phyloP scores from a whole-genome alignment of 345 rosid genomes.

The Lumnitzera littorea region DNA sequence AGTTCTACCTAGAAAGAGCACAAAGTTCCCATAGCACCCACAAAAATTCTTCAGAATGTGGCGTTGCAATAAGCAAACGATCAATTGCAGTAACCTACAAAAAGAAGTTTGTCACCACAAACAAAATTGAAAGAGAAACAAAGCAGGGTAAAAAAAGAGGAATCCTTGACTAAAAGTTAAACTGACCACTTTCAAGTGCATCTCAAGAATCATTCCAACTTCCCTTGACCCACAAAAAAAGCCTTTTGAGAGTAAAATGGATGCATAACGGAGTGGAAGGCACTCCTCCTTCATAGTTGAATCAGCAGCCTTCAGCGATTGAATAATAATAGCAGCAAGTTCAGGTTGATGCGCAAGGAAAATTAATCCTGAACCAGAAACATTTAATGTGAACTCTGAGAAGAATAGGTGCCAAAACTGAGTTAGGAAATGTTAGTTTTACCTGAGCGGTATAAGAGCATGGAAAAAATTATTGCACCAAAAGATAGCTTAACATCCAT shows the following conservation, averaged over 20 bases:
- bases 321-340: constrained; percentile 60
- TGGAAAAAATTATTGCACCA: constrained; percentile 73
- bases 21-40: constrained; percentile 98
- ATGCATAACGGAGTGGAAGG: constrained; percentile 86
- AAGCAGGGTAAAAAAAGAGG: not conserved
- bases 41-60: constrained; percentile 87
- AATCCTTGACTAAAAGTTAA: not conserved
- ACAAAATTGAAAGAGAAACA: constrained; percentile 4
- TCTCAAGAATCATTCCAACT: constrained; percentile 82
- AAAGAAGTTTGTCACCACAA: not conserved
- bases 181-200: constrained; percentile 94
- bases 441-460: constrained; percentile 85
- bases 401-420: not conserved
- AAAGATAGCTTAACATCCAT: constrained; percentile 58
- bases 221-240: constrained; percentile 76
- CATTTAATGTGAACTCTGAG: constrained; percentile 9
- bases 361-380: constrained; percentile 4
- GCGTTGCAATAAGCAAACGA: constrained; percentile 64
- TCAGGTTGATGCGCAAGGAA: constrained; percentile 70
- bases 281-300: constrained; percentile 67
- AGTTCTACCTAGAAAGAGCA: constrained; percentile 72
- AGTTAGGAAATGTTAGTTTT: constrained; percentile 3
- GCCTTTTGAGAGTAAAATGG: constrained; percentile 71
- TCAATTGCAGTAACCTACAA: constrained; percentile 77
- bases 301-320: constrained; percentile 53